Conservation (phyloP, 1,284 basidiomycete genomes). For the Phellinidium pouzarii region DNA sequence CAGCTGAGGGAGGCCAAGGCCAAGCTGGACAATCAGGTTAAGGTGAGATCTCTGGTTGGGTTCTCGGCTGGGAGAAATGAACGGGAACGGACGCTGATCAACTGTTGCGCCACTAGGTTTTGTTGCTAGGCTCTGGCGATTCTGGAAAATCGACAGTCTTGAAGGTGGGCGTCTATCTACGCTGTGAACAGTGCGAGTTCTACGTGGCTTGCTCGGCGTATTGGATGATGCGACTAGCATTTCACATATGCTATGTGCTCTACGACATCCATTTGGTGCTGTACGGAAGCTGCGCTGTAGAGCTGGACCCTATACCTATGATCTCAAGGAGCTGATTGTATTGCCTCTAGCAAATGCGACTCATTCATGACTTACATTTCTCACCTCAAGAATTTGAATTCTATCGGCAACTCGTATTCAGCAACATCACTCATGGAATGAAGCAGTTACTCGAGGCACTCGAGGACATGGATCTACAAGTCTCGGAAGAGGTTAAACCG, state of each 20-base stretch:
- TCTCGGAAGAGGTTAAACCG: slow-evolving; percentile 51
- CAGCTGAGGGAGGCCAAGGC: slow-evolving; percentile 59
- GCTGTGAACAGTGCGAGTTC: slow-evolving; percentile 1
- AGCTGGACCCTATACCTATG: neutral
- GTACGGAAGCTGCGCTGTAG: neutral
- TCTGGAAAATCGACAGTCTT: slow-evolving; percentile 90
- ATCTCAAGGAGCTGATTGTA: neutral
- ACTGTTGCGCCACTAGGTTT: slow-evolving; percentile 41
- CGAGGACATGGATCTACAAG: slow-evolving; percentile 78
- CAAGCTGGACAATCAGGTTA: slow-evolving; percentile 69
- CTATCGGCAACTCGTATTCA: slow-evolving; percentile 85
- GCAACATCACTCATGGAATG: slow-evolving; percentile 85
- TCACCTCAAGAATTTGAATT: slow-evolving; percentile 69
- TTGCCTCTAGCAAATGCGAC: slow-evolving; percentile 70
- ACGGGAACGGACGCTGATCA: slow-evolving; percentile 19
- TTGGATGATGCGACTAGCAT: neutral
- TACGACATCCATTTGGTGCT: neutral
- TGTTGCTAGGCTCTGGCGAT: slow-evolving; percentile 89
- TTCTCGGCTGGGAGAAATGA: neutral
- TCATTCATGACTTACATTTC: slow-evolving; percentile 79
- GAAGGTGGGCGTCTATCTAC: slow-evolving; percentile 52
- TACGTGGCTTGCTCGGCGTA: neutral
- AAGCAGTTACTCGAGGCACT: slow-evolving; percentile 79
- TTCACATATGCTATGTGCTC: neutral
- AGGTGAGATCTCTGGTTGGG: slow-evolving; percentile 39